A percentile compares a stretch with the other conserved stretches of the same genome.
phyloP scores from a whole-genome alignment of 768 basidiomycete species.

The Baorangia bicolor region DNA sequence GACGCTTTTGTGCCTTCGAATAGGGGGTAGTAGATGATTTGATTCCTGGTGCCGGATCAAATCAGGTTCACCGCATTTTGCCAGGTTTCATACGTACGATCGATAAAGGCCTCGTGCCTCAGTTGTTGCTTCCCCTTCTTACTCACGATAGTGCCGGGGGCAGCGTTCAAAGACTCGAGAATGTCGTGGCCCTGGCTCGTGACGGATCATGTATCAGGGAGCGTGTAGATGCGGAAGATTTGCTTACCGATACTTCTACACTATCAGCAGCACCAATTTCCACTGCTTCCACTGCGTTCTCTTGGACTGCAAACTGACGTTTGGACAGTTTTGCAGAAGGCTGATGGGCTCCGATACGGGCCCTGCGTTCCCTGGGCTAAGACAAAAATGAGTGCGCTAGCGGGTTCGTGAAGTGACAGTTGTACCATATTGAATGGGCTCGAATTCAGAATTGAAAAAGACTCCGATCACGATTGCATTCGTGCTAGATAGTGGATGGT shows the following conservation, averaged over 20 bases:
- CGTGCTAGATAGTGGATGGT: not conserved
- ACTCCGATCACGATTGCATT: not conserved
- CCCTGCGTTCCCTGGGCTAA: constrained; percentile 39
- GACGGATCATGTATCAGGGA: not conserved
- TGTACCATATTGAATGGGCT: constrained; percentile 22
- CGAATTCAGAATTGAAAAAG: not conserved
- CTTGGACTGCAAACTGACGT: constrained; percentile 50
- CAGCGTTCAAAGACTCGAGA: constrained; percentile 34
- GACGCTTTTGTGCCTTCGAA: constrained; percentile 71
- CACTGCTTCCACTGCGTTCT: constrained; percentile 47
- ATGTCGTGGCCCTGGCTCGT: constrained; percentile 44
- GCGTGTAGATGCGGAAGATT: not conserved
- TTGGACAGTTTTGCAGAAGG: constrained; percentile 50
- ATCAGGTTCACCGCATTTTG: not conserved
- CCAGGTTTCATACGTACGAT: constrained; percentile 43
- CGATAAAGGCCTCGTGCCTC: constrained; percentile 67
- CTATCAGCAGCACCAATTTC: constrained; percentile 39
- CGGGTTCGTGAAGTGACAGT: not conserved
- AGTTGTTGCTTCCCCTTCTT: constrained; percentile 70
- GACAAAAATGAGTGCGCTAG: constrained; percentile 10
- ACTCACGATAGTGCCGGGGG: constrained; percentile 33
- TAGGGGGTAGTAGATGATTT: constrained; percentile 51
- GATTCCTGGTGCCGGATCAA: constrained; percentile 39
- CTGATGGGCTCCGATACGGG: constrained; percentile 47
- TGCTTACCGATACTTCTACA: constrained; percentile 42